Conservation (phyloP, 1,284 basidiomycete species). For the Cryptococcus floricola region DNA sequence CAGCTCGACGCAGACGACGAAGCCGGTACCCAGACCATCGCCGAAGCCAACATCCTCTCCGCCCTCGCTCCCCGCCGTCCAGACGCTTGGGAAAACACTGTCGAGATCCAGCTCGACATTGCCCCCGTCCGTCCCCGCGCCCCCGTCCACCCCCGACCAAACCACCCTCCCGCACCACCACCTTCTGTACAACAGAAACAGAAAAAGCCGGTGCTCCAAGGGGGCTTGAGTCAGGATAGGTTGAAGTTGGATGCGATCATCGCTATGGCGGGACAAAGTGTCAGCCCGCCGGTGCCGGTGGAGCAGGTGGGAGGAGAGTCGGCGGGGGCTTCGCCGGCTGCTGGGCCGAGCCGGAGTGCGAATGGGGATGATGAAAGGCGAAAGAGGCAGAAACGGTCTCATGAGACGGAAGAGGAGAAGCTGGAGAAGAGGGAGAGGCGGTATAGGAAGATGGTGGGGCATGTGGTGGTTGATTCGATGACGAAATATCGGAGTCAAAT, state of each 20-base stretch:
- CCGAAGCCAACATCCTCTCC: constrained; percentile 25
- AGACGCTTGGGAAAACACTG: constrained; percentile 35
- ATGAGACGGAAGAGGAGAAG: constrained; percentile 38
- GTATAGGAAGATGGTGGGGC: constrained; percentile 76
- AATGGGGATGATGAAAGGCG: constrained; percentile 21
- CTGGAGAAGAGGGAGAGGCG: constrained; percentile 69
- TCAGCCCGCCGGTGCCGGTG: constrained; percentile 50
- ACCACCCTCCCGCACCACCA: constrained; percentile 26
- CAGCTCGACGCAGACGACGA: constrained; percentile 47
- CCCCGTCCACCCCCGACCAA: constrained; percentile 20
- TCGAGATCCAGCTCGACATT: constrained; percentile 25
- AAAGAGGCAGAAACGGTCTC: constrained; percentile 37
- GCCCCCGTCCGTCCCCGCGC: constrained; percentile 32
- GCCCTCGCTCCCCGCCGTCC: constrained; percentile 22
- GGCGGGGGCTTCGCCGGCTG: constrained; percentile 38
- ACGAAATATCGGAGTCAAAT: constrained; percentile 78
- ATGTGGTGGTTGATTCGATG: constrained; percentile 86
- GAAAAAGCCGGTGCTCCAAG: constrained; percentile 10
- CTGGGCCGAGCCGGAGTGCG: constrained; percentile 19
- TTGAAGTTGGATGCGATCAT: constrained; percentile 49
- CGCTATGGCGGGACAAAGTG: constrained; percentile 44
- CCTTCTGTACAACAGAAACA: constrained; percentile 27
- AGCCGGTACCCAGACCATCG: constrained; percentile 42
- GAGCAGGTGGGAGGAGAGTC: constrained; percentile 19
- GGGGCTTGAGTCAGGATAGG: constrained; percentile 20